Conservation (phyloP, 345 rosid species). For the Anacardium occidentale region DNA sequence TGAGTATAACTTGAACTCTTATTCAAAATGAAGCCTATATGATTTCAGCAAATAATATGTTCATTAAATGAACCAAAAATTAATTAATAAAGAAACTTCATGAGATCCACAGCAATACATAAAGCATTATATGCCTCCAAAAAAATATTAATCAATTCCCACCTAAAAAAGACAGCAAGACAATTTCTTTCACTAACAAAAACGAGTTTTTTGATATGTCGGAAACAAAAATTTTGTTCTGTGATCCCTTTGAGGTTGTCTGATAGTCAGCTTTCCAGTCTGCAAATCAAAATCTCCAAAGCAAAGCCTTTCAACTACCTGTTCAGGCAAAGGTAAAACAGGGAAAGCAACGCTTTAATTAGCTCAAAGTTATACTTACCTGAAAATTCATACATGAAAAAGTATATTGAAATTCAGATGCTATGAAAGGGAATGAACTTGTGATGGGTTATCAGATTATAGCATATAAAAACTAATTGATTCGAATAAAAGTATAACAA, state of each 20-base stretch:
- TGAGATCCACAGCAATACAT: background rate
- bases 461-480: background rate
- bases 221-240: background rate
- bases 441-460: background rate
- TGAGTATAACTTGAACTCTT: no score
- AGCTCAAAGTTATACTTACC: background rate
- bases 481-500: no score
- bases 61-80: background rate
- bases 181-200: constrained; percentile 9
- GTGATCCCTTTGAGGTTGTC: constrained; percentile 3
- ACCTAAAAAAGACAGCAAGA: background rate
- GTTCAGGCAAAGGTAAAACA: background rate
- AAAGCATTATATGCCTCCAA: background rate
- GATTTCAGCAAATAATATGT: background rate
- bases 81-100: background rate
- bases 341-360: background rate
- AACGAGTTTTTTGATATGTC: background rate
- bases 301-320: constrained; percentile 9
- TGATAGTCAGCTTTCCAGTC: background rate
- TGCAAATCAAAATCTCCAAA: background rate
- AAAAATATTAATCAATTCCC: background rate
- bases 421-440: background rate
- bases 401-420: no score
- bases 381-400: background rate
- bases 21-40: no score